Evolutionary conservation across 2,329 filamentous ascomycete genomes (phyloP).

Genomic region (Thelonectria rubi): DNA sequence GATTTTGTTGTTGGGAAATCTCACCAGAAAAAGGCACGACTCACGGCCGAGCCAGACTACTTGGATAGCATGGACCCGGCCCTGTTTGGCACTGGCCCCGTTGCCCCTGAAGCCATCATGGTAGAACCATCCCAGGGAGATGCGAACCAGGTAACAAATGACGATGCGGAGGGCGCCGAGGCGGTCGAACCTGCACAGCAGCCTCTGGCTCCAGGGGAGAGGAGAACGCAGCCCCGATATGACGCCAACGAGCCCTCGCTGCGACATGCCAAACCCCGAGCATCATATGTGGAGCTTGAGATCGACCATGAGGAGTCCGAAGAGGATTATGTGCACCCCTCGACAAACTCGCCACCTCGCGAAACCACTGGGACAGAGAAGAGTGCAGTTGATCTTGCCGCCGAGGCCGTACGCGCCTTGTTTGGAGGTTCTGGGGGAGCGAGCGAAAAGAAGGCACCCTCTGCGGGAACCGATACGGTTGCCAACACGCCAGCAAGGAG

Average conservation of each 20-base stretch:
- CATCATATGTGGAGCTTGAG: slow-evolving; percentile 61
- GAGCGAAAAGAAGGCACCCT: slow-evolving; percentile 1
- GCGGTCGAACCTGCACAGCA: slow-evolving; percentile 3
- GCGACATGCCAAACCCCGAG: slow-evolving; percentile 61
- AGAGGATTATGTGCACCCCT: slow-evolving; percentile 48
- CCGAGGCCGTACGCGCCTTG: slow-evolving; percentile 46
- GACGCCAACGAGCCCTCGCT: slow-evolving; percentile 59
- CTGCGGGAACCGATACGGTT: slow-evolving; percentile 12
- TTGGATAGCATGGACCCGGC: slow-evolving; percentile 62
- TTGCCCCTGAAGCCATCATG: slow-evolving; percentile 34
- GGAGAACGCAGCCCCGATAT: slow-evolving; percentile 40
- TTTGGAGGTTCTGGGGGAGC: slow-evolving; percentile 33
- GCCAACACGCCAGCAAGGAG: slow-evolving; percentile 30
- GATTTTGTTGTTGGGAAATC: slow-evolving; percentile 59
- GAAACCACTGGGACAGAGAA: slow-evolving; percentile 15
- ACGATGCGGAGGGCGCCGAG: slow-evolving; percentile 21
- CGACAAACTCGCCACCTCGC: slow-evolving; percentile 17
- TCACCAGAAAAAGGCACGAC: slow-evolving; percentile 54
- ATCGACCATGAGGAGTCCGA: slow-evolving; percentile 52
- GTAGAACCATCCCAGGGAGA: slow-evolving; percentile 29
- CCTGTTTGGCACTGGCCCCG: slow-evolving; percentile 49
- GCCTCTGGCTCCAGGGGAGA: slow-evolving; percentile 25
- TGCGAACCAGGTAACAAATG: slow-evolving; percentile 31
- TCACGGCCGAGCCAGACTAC: slow-evolving; percentile 42
- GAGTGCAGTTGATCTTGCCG: slow-evolving; percentile 52